Percentiles rank a stretch among this genome's conserved stretches.
These are phyloP conservation scores for Verruconis gallopava DNA, from an alignment of 2,329 filamentous ascomycete genomes.

Conservation along the genomic window DNA sequence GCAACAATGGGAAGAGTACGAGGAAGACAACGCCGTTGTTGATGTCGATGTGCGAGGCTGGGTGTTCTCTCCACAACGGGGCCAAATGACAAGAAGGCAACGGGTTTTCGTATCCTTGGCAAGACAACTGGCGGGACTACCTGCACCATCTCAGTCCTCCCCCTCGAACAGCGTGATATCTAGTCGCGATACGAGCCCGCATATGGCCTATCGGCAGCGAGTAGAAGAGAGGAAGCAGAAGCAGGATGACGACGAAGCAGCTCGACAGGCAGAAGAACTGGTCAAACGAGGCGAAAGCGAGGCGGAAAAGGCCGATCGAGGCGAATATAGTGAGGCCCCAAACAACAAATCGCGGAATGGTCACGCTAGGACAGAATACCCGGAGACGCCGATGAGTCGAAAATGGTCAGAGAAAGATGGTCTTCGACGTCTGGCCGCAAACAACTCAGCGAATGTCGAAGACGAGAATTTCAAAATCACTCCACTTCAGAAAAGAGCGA, in stretches of 20 bases:
- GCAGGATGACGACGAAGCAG: slow-evolving; percentile 53
- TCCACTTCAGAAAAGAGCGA: slow-evolving; percentile 31
- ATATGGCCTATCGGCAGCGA: slow-evolving; percentile 22
- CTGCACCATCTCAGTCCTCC: slow-evolving; percentile 39
- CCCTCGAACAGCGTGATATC: slow-evolving; percentile 24
- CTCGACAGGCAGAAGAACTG: slow-evolving; percentile 64
- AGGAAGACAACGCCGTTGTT: slow-evolving; percentile 74
- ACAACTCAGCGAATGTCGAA: slow-evolving; percentile 2
- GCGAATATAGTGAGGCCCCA: slow-evolving; percentile 60
- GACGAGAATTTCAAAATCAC: slow-evolving; percentile 15
- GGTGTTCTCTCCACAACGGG: slow-evolving; percentile 78
- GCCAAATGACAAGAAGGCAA: slow-evolving; percentile 77
- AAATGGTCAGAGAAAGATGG: background rate
- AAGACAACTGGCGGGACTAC: slow-evolving; percentile 74
- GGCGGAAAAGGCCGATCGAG: slow-evolving; percentile 54
- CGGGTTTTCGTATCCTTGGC: slow-evolving; percentile 77
- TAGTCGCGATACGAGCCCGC: slow-evolving; percentile 34
- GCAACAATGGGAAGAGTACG: slow-evolving; percentile 63
- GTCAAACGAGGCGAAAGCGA: slow-evolving; percentile 59
- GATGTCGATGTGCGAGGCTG: slow-evolving; percentile 93
- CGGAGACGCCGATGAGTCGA: slow-evolving; percentile 14
- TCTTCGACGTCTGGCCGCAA: slow-evolving; percentile 4
- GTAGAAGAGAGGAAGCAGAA: slow-evolving; percentile 37
- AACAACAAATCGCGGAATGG: slow-evolving; percentile 22
- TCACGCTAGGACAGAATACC: slow-evolving; percentile 27